A percentile compares a stretch with the other conserved stretches of the same genome.
These are phyloP conservation scores for Aspergillus sp. DNA, from an alignment of 2,329 filamentous ascomycete genomes.

Conservation along the genomic window DNA sequence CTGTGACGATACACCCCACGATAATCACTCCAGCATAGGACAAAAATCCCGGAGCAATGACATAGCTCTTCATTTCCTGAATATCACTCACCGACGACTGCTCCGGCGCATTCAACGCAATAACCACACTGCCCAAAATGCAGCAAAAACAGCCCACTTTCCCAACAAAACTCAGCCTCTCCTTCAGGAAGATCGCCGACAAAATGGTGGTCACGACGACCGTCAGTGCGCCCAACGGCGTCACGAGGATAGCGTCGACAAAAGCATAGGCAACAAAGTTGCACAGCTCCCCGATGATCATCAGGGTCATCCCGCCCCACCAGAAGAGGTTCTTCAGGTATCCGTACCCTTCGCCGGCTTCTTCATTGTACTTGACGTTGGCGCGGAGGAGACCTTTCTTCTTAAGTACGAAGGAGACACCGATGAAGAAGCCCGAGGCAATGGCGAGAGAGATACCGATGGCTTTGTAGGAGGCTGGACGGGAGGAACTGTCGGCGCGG, in stretches of 20 bases:
- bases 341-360: constrained; percentile 92
- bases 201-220: constrained; percentile 91
- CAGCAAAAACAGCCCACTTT: constrained; percentile 96
- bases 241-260: constrained; percentile 93
- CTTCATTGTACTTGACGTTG: constrained; percentile 95
- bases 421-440: constrained; percentile 88
- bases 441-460: constrained; percentile 85
- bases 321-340: constrained; percentile 94
- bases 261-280: constrained; percentile 98
- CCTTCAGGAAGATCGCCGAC: constrained; percentile 93
- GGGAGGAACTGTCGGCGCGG: constrained; percentile 23
- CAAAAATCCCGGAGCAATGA: constrained; percentile 83
- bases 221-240: constrained; percentile 83
- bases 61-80: constrained; percentile 87
- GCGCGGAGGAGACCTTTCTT: constrained; percentile 88
- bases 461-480: constrained; percentile 71
- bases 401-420: constrained; percentile 91
- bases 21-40: constrained; percentile 82
- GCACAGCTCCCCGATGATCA: constrained; percentile 95
- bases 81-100: constrained; percentile 84
- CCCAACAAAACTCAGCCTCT: constrained; percentile 90
- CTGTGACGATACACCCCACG: constrained; percentile 69
- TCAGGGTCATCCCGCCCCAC: constrained; percentile 94
- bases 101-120: constrained; percentile 87
- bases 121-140: constrained; percentile 88